Base-by-base conservation (phyloP, 2,329 filamentous ascomycete genomes). In the Trichophyton schoenleinii region DNA sequence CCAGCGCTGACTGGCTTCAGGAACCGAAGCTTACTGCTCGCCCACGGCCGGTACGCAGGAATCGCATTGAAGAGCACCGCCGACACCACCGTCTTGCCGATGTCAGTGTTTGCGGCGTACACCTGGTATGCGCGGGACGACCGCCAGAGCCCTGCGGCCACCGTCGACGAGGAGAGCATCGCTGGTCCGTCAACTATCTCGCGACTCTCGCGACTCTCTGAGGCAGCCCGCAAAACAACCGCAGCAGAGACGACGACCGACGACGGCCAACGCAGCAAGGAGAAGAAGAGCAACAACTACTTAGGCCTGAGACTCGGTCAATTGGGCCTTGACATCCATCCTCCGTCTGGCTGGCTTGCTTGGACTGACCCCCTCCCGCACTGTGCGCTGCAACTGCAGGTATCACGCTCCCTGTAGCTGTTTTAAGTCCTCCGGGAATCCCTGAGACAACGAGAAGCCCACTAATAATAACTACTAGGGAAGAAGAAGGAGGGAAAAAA, bases 1-100 rank as follows among this genome's bases (percentile, higher is more conserved):
- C 89, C 90, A 0, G 89, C 94, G 1, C 88, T 92, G 1, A 95
- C 85, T 0, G 89, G 89, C 71, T 95, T 95, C 60, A 95, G 70
- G 71, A 88, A 95, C 20, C 75, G 73, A 53, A 81, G 79, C 20
- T 74, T 68, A 6, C 72, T 62, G 5, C 68, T 69, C 31, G 34
- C 31, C 15, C 58, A 61, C n/a, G 67, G 71, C 65, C 77, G 77
- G 44, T 74, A 73, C 28, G 74, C 77, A 42, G 74, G 75, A 3
- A 85, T 80, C 7, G 86, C 81, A 64, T 82, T 84, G 71, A 84
- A 87, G 2, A 95, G 77, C 11, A 90, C 73, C 0, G 88, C 90
- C 1, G 87, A 86, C 62, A 91, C 81, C 36, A 95, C 83, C 0
- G 89, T 95, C 77, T 95, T 95, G 65, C 89, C 89, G 28, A 94